Percentiles rank a stretch among this genome's conserved stretches.
Evolutionary conservation across 1,284 basidiomycete species (phyloP).

Genomic region (Melanopsichium pennsylvanicum): DNA sequence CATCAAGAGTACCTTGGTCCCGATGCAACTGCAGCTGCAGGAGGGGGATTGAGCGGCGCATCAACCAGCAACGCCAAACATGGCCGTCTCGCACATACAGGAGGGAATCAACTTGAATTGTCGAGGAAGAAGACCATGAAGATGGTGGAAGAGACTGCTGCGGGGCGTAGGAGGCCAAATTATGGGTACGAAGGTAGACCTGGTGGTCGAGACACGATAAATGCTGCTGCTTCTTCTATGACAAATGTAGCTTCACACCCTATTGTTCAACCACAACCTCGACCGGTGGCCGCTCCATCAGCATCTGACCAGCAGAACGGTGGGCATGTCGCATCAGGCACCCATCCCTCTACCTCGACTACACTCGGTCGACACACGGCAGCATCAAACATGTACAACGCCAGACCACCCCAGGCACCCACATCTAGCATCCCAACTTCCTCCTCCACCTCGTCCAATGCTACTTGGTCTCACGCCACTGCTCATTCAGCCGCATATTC

Average conservation of each 20-base stretch:
- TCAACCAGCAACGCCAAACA: conserved; percentile 2
- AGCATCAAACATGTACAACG: conserved; percentile 11
- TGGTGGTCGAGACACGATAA: neutral
- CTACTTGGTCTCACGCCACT: neutral
- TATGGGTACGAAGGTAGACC: conserved; percentile 10
- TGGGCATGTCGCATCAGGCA: conserved; percentile 19
- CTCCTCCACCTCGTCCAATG: neutral
- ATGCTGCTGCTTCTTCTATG: no score
- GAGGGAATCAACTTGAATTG: conserved; percentile 26
- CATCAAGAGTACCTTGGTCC: conserved; percentile 25
- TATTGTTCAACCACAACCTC: neutral
- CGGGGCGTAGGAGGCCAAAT: conserved; percentile 25
- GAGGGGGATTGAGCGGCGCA: conserved; percentile 9
- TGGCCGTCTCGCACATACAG: conserved; percentile 1
- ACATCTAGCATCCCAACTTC: neutral
- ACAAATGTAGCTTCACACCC: no score
- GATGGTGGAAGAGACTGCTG: conserved; percentile 53
- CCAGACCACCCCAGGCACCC: neutral
- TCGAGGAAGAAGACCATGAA: conserved; percentile 52
- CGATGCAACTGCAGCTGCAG: conserved; percentile 1
- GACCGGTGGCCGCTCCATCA: no score
- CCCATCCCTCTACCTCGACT: conserved; percentile 6
- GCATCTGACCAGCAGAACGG: no score
- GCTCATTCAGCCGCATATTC: neutral
- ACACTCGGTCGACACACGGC: conserved; percentile 7